These are phyloP conservation scores for Endoconidiophora polonica DNA, from an alignment of 2,329 filamentous ascomycete genomes.

Conservation along the genomic window DNA sequence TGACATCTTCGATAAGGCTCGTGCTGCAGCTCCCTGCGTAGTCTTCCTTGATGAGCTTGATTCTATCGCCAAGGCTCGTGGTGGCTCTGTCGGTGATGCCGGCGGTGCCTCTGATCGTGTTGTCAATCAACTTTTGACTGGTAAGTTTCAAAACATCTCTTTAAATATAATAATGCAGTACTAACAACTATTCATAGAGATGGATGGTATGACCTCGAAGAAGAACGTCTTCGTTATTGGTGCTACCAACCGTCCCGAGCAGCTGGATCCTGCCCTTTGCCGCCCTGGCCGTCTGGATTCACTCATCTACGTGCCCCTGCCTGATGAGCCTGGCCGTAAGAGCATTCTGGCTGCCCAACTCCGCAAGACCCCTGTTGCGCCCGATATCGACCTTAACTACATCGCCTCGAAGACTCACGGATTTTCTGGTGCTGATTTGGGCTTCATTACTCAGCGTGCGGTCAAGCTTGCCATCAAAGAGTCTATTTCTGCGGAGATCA, in stretches of 20 bases:
- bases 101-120: constrained; percentile 98
- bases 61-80: constrained; percentile 98
- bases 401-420: constrained; percentile 96
- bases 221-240: constrained; percentile 99
- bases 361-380: constrained; percentile 86
- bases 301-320: constrained; percentile 92
- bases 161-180: constrained; percentile 10
- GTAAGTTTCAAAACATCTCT: constrained; percentile 33
- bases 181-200: constrained; percentile 47
- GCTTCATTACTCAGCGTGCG: constrained; percentile 95
- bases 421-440: constrained; percentile 98
- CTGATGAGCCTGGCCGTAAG: constrained; percentile 76
- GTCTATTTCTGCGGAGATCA: constrained; percentile 75
- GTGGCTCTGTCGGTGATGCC: constrained; percentile 87
- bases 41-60: constrained; percentile 98
- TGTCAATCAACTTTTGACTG: constrained; percentile 96
- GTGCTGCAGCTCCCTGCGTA: constrained; percentile 91
- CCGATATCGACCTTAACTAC: constrained; percentile 74
- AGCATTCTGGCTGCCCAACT: constrained; percentile 90
- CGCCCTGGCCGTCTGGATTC: constrained; percentile 97
- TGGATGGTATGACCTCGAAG: constrained; percentile 99
- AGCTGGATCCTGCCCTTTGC: constrained; percentile 94
- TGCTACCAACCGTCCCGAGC: constrained; percentile 95
- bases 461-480: constrained; percentile 99
- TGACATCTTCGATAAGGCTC: constrained; percentile 99